Evolutionary conservation across 164 flowering plant species (phyloP).

Genomic region (Nymphaea thermarum): DNA sequence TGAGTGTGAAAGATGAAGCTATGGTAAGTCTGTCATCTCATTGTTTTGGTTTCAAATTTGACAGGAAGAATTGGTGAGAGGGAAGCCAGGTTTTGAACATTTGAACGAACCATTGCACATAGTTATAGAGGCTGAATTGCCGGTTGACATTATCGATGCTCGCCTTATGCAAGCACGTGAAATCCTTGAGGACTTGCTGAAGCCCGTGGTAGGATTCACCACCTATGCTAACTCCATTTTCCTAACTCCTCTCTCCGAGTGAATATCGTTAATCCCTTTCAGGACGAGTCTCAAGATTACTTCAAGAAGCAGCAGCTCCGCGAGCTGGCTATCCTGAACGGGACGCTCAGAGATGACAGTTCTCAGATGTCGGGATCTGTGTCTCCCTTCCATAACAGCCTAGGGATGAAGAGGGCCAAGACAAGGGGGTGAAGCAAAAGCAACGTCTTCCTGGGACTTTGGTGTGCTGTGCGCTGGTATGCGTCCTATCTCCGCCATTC

Average conservation of each 20-base stretch:
- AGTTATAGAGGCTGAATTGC: constrained; percentile 86
- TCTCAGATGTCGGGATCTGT: constrained; percentile 94
- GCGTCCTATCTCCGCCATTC: not conserved
- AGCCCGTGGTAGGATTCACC: constrained; percentile 46
- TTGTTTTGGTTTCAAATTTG: not conserved
- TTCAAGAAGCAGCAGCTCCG: constrained; percentile 93
- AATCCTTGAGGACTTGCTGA: constrained; percentile 80
- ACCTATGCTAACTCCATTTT: not conserved
- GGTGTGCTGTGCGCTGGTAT: not conserved
- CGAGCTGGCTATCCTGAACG: constrained; percentile 95
- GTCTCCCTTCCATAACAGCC: constrained; percentile 93
- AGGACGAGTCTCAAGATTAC: constrained; percentile 91
- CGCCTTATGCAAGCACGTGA: constrained; percentile 87
- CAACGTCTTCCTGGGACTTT: not conserved
- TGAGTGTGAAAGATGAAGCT: constrained; percentile 1
- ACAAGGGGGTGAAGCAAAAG: constrained; percentile 44
- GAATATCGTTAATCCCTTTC: not conserved
- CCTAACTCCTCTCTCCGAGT: not conserved
- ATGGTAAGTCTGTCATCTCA: too few relatives aligned
- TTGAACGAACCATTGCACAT: constrained; percentile 89
- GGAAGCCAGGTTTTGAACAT: constrained; percentile 93
- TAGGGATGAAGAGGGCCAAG: constrained; percentile 97
- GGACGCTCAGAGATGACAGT: constrained; percentile 82
- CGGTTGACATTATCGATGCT: constrained; percentile 73
- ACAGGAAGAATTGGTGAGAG: constrained; percentile 94